Percentiles rank a stretch among this genome's conserved stretches.
These are phyloP conservation scores for Pterulicium gracile DNA, from an alignment of 1,284 basidiomycete genomes.

Conservation along the genomic window DNA sequence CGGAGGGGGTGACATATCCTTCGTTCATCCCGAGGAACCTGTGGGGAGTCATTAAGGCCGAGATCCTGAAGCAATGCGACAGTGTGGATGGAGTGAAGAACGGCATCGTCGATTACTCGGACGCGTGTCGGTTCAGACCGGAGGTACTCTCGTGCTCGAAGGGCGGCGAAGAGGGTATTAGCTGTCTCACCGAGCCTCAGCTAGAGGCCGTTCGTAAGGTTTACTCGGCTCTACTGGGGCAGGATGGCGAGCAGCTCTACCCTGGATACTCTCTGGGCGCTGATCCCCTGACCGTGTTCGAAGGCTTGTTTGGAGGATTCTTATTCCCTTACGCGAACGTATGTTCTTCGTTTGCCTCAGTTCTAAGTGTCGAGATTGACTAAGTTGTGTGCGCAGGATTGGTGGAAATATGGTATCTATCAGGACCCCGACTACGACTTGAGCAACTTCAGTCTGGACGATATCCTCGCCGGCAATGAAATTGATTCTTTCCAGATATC, in stretches of 20 bases:
- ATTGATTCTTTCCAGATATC: not conserved
- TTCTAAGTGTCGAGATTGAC: too few species aligned
- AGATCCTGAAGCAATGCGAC: conserved; percentile 23
- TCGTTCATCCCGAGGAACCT: conserved; percentile 11
- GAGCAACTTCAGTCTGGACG: not conserved
- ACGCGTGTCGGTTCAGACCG: conserved; percentile 17
- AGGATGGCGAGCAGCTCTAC: conserved; percentile 20
- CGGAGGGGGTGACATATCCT: not conserved
- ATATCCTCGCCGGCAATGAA: not conserved
- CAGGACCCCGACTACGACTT: not conserved
- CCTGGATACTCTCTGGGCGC: conserved; percentile 10
- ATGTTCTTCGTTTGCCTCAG: not conserved
- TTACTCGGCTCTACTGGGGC: conserved; percentile 19
- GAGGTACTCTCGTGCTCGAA: conserved; percentile 10
- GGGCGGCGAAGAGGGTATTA: not conserved
- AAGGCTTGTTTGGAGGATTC: not conserved
- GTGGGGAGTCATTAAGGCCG: conserved; percentile 16
- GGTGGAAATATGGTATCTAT: not conserved
- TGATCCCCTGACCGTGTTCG: not conserved
- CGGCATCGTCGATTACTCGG: conserved; percentile 21
- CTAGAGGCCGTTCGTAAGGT: conserved; percentile 22
- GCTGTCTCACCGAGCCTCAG: conserved; percentile 22
- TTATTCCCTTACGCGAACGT: too few species aligned
- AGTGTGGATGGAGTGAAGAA: conserved; percentile 21
- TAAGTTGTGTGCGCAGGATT: not conserved